Conservation (phyloP, 371 early-diverging fungal species). For the Apophysomyces elegans region DNA sequence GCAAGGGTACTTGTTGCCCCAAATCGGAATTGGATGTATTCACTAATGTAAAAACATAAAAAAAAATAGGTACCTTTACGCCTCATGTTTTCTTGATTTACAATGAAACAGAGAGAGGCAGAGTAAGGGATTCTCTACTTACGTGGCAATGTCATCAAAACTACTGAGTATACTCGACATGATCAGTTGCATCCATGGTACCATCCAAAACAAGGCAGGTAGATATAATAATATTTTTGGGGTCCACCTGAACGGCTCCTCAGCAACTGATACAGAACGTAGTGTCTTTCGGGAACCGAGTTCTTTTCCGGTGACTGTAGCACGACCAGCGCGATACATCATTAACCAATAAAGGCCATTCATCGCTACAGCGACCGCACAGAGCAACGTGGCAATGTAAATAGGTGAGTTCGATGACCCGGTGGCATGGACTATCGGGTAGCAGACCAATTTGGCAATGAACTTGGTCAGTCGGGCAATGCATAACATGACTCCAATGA, state of each 20-base stretch:
- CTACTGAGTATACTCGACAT: constrained; percentile 54
- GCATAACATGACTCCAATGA: constrained; percentile 39
- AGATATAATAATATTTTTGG: constrained; percentile 31
- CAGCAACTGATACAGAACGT: too few species aligned
- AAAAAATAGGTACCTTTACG: too few species aligned
- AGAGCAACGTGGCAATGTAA: constrained; percentile 43
- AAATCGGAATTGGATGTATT: constrained; percentile 50
- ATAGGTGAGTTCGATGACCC: constrained; percentile 29
- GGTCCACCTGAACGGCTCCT: constrained; percentile 26
- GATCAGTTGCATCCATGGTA: constrained; percentile 45
- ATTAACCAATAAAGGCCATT: constrained; percentile 40
- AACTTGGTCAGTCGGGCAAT: constrained; percentile 44
- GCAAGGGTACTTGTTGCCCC: constrained; percentile 46
- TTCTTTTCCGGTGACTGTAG: constrained; percentile 41
- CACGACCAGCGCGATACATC: constrained; percentile 39
- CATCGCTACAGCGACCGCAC: constrained; percentile 34
- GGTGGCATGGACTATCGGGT: constrained; percentile 37
- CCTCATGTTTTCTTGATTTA: too few species aligned
- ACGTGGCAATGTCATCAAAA: constrained; percentile 54
- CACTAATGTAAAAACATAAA: constrained; percentile 22
- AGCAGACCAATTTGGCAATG: constrained; percentile 44
- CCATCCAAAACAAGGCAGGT: constrained; percentile 50
- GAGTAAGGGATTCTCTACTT: constrained; percentile 2
- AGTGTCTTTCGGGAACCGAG: constrained; percentile 16
- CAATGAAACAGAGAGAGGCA: too few species aligned